Evolutionary conservation across 208 protist genomes (phyloP).

Genomic region (Wallacemonas sp.): DNA sequence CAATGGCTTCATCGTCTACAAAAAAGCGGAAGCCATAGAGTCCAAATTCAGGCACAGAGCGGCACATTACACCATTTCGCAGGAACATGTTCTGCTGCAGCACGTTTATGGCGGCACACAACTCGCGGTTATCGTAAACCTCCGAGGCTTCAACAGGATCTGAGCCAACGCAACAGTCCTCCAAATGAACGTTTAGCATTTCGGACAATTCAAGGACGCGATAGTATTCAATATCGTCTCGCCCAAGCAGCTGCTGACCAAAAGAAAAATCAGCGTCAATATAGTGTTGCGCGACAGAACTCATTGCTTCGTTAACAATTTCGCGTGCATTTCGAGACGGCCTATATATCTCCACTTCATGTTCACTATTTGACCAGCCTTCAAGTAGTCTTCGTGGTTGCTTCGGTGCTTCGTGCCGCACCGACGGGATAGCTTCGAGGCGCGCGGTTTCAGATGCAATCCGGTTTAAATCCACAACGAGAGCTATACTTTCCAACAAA

Average conservation of each 20-base stretch:
- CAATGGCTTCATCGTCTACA: constrained; percentile 25
- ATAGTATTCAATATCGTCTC: constrained; percentile 18
- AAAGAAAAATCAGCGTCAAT: constrained; percentile 21
- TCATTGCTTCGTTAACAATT: constrained; percentile 3
- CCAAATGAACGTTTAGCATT: constrained; percentile 15
- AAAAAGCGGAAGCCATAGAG: constrained; percentile 34
- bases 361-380: constrained; percentile 5
- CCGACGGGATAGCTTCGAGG: constrained; percentile 23
- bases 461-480: constrained; percentile 48
- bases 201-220: constrained; percentile 17
- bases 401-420: constrained; percentile 18
- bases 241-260: constrained; percentile 27
- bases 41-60: constrained; percentile 7
- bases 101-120: constrained; percentile 59
- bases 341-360: neutral
- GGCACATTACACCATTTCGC: constrained; percentile 3
- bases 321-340: neutral
- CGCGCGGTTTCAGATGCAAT: constrained; percentile 15
- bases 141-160: constrained; percentile 21
- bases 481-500: constrained; percentile 33
- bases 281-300: constrained; percentile 13
- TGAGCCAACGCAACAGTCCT: constrained; percentile 23
- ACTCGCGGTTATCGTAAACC: constrained; percentile 44
- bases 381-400: constrained; percentile 11
- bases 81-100: constrained; percentile 24